Conservation (phyloP, 257 asterid genomes). For the Przewalskia tangutica region DNA sequence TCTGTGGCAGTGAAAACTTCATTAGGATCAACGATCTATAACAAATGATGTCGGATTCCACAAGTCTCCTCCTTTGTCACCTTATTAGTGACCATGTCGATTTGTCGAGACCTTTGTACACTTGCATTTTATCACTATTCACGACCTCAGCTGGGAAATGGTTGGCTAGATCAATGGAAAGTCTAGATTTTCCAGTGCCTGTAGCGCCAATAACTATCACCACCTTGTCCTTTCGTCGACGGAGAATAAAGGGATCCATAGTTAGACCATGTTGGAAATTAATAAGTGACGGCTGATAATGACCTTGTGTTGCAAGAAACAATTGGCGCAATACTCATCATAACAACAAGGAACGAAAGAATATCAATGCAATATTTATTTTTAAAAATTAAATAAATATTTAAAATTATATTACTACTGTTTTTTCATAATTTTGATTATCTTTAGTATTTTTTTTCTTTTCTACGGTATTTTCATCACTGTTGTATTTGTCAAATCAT, state of each 20-base stretch:
- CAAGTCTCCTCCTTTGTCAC: conserved; percentile 48
- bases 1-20: conserved; percentile 46
- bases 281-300: conserved; percentile 32
- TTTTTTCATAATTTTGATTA: no score
- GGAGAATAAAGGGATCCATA: conserved; percentile 36
- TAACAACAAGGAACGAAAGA: neutral
- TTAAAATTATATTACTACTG: no score
- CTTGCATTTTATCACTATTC: conserved; percentile 73
- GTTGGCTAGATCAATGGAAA: conserved; percentile 65
- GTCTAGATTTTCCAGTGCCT: conserved; percentile 81
- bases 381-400: no score
- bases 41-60: conserved; percentile 62
- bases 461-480: no score
- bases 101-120: no score
- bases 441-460: no score
- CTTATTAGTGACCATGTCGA: conserved; percentile 51
- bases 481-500: no score
- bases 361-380: neutral
- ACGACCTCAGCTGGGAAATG: conserved; percentile 57
- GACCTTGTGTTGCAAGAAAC: conserved; percentile 40
- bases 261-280: conserved; percentile 46
- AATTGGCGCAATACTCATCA: conserved; percentile 16
- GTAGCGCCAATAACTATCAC: conserved; percentile 79
- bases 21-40: conserved; percentile 40
- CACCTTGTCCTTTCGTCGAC: conserved; percentile 58